Evolutionary conservation across 352 stramenopile genomes (phyloP).

Genomic region (Phytophthora kernoviae): DNA sequence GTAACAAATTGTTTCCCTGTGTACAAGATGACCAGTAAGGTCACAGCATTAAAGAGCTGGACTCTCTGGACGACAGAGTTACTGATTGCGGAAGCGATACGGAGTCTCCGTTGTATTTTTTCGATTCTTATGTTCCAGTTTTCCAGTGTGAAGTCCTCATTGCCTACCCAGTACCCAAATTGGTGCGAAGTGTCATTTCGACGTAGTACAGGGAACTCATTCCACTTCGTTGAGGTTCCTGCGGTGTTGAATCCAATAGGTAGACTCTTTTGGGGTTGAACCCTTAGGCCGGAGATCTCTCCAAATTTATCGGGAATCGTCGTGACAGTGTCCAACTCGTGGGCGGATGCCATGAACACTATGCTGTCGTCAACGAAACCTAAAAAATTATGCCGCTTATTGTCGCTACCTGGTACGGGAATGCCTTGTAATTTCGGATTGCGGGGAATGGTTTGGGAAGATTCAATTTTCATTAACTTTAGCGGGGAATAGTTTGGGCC

Average conservation of each 20-base stretch:
- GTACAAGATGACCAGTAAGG: conserved; percentile 5
- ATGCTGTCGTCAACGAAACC: conserved; percentile 14
- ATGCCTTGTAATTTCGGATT: conserved; percentile 3
- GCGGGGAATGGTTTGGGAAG: too few relatives aligned
- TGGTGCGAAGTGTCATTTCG: background rate
- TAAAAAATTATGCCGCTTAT: background rate
- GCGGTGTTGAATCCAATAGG: background rate
- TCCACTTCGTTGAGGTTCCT: background rate
- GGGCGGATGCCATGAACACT: background rate
- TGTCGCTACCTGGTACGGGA: background rate
- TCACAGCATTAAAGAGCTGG: conserved; percentile 5
- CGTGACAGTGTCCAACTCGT: background rate
- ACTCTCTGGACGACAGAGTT: conserved; percentile 8
- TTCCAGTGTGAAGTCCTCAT: background rate
- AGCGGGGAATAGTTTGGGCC: background rate
- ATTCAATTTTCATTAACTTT: too few relatives aligned
- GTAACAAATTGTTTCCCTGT: conserved; percentile 8
- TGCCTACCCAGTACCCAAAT: conserved; percentile 5
- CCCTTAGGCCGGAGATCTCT: conserved; percentile 1
- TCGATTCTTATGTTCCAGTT: conserved; percentile 9
- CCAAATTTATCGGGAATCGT: background rate
- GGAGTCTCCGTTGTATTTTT: conserved; percentile 1
- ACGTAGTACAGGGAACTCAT: conserved; percentile 4
- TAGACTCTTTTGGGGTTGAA: conserved; percentile 9
- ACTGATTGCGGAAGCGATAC: background rate